Base-by-base conservation (phyloP, 2,329 filamentous ascomycete genomes). In the Macroventuria anomochaeta region DNA sequence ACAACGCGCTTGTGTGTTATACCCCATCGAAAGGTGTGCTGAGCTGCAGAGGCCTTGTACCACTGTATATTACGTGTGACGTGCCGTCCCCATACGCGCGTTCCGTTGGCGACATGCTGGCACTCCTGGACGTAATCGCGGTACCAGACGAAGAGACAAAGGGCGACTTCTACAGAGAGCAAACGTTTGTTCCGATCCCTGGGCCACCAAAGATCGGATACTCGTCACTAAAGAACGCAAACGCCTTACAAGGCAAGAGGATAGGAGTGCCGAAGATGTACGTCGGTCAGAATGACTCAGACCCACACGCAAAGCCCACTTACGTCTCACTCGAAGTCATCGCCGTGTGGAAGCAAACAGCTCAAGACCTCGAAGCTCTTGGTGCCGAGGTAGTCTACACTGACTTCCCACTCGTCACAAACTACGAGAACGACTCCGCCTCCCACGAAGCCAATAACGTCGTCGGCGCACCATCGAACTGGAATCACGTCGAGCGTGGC, bases 31-130 rank as follows among this genome's bases (percentile, higher is more conserved):
- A 80, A 32, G 81, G 81, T 0, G 55, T 81, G 0, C 71, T 86
- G 13, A 79, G 81, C 2, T 77, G 79, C 7, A 75, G 82, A 1
- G 83, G 83, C 0, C 69, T 80, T 5, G 84, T 81, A 78, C 82
- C 83, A 2, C 67, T 86, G 1, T 85, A 82, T 58, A 77, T 81
- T 0, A 83, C 80, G 0, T 84, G 82, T 57, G 83, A 86, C 65
- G 79, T 81, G 0, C 67, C 83, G 0, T 80, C 83, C 0, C 83
- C 83, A 1, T 80, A 83, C 46, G 79, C 82, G 0, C 71, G 81
- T 21, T 80, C 76, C 0, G 73, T 85, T 37, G 54, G 66, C 2
- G 83, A 85, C 62, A 70, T 85, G 66, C 71, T 84, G 8, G 63
- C 68, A 0, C 59, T 86, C 0, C 69, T 85, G 0, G 76, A 82